Conservation (phyloP, 2,329 filamentous ascomycete species). For the Diaporthe sp. region DNA sequence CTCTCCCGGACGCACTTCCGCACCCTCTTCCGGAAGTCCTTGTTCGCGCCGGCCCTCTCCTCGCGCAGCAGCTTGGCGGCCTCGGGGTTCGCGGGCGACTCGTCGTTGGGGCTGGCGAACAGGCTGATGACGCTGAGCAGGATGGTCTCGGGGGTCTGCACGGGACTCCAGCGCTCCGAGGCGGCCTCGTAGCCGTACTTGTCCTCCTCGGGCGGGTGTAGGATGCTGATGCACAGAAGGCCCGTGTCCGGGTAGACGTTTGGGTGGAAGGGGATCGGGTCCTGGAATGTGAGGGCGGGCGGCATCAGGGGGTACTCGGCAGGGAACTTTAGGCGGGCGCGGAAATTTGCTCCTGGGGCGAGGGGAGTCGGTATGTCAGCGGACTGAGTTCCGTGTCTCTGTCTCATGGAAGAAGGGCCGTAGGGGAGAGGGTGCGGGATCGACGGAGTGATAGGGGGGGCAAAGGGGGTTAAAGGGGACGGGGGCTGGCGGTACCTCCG, state of each 20-base stretch:
- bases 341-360: conserved; percentile 86
- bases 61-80: conserved; percentile 90
- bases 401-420: conserved; percentile 13
- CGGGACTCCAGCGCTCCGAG: conserved; percentile 92
- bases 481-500: conserved; percentile 73
- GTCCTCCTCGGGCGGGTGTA: conserved; percentile 95
- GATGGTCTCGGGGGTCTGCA: conserved; percentile 96
- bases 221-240: conserved; percentile 94
- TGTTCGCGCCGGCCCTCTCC: conserved; percentile 71
- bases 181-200: conserved; percentile 93
- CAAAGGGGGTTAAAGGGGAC: conserved; percentile 17
- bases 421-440: not conserved
- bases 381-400: conserved; percentile 10
- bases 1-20: conserved; percentile 86
- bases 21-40: conserved; percentile 84
- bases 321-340: conserved; percentile 86
- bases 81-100: conserved; percentile 95
- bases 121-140: conserved; percentile 92
- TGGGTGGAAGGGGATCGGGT: conserved; percentile 89
- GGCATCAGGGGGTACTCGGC: conserved; percentile 88
- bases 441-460: conserved; percentile 10
- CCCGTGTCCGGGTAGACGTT: conserved; percentile 88
- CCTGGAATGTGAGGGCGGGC: conserved; percentile 88
- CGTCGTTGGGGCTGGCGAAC: conserved; percentile 92
- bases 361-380: not conserved